Evolutionary conservation across 179 eudicot genomes (phyloP).

Genomic region (Actinidia arguta): DNA sequence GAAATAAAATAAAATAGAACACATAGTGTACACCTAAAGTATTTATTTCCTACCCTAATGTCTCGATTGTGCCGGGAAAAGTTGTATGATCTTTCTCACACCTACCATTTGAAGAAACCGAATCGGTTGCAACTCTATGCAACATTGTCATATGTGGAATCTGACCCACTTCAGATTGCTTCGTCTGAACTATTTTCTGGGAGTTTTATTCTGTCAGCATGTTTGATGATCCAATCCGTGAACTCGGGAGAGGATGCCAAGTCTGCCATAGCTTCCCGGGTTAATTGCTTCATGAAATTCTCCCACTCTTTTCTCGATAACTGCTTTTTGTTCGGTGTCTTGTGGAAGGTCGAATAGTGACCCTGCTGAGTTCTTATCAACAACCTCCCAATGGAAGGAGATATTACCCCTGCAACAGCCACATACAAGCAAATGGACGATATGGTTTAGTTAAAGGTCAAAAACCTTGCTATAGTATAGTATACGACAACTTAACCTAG

Average conservation of each 20-base stretch:
- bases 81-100: slow-evolving; percentile 9
- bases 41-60: not conserved
- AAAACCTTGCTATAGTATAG: not conserved
- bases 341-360: slow-evolving; percentile 80
- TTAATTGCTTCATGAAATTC: slow-evolving; percentile 70
- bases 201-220: slow-evolving; percentile 71
- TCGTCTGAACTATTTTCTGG: slow-evolving; percentile 63
- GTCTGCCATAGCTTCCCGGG: slow-evolving; percentile 67
- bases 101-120: slow-evolving; percentile 44
- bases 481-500: too few species aligned
- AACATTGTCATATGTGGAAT: slow-evolving; percentile 65
- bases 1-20: not conserved
- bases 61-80: not conserved
- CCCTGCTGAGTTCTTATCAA: slow-evolving; percentile 36
- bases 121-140: slow-evolving; percentile 50
- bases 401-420: slow-evolving; percentile 45
- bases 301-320: slow-evolving; percentile 82
- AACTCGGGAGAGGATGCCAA: slow-evolving; percentile 80
- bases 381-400: slow-evolving; percentile 36
- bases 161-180: slow-evolving; percentile 66
- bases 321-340: slow-evolving; percentile 61
- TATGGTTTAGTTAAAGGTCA: not conserved
- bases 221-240: slow-evolving; percentile 77
- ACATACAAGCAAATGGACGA: not conserved
- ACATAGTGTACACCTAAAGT: too few species aligned